phyloP scores from a whole-genome alignment of 164 flowering plant genomes.

The Vitis rupestris region DNA sequence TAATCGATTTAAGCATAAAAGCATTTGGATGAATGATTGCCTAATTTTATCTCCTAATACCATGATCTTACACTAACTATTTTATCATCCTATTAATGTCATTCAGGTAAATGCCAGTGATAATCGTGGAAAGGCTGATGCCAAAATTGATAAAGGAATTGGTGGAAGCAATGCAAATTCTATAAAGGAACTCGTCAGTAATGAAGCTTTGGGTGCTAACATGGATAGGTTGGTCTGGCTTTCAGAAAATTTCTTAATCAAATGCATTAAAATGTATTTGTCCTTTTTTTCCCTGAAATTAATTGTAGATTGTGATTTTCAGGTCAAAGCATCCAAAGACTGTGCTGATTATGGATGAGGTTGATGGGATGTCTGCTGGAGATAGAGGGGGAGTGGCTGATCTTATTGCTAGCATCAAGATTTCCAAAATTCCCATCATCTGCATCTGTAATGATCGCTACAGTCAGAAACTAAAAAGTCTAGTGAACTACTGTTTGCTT shows the following conservation, averaged over 20 bases:
- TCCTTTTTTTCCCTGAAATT: background rate
- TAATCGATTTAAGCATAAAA: slow-evolving; percentile 3
- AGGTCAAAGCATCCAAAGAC: slow-evolving; percentile 74
- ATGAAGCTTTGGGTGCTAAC: slow-evolving; percentile 59
- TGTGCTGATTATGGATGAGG: slow-evolving; percentile 98
- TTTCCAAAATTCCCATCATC: slow-evolving; percentile 90
- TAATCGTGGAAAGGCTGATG: slow-evolving; percentile 92
- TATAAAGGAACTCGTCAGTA: slow-evolving; percentile 88
- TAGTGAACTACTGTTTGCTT: slow-evolving; percentile 78
- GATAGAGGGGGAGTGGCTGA: slow-evolving; percentile 98
- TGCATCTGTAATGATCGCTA: slow-evolving; percentile 98
- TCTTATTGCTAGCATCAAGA: slow-evolving; percentile 92
- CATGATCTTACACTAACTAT: background rate
- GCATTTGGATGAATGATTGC: background rate
- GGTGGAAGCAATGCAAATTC: slow-evolving; percentile 95
- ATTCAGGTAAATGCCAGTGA: slow-evolving; percentile 98
- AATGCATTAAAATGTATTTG: background rate
- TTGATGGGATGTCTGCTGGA: slow-evolving; percentile 99
- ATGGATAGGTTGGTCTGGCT: slow-evolving; percentile 57
- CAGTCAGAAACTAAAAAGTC: slow-evolving; percentile 93
- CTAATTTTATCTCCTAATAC: background rate
- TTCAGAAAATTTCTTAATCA: background rate
- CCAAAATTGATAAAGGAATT: slow-evolving; percentile 78
- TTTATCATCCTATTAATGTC: background rate
- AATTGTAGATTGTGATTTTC: slow-evolving; percentile 19